Conservation (phyloP, 129 eudicot genomes). For the Centrapalus pauciflorus region DNA sequence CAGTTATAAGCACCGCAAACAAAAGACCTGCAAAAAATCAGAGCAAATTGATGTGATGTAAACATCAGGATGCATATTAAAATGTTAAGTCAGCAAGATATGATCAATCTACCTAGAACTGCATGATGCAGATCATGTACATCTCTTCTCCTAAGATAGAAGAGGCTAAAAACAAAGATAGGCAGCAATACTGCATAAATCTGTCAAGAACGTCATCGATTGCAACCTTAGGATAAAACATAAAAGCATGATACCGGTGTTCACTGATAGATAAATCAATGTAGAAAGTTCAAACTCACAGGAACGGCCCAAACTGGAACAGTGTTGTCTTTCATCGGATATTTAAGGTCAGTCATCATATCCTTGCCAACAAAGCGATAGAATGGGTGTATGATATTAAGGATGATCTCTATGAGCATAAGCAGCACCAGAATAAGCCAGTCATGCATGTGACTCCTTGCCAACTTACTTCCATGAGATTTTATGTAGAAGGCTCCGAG, state of each 20-base stretch:
- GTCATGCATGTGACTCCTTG: constrained; percentile 56
- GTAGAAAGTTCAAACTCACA: too few relatives aligned
- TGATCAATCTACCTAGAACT: constrained; percentile 44
- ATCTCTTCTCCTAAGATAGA: constrained; percentile 54
- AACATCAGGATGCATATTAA: background rate
- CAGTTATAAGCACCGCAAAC: constrained; percentile 69
- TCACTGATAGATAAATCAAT: too few relatives aligned
- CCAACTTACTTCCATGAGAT: constrained; percentile 65
- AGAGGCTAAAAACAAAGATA: constrained; percentile 46
- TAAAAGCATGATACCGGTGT: too few relatives aligned
- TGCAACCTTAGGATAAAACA: background rate
- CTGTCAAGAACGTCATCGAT: constrained; percentile 24
- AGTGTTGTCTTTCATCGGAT: constrained; percentile 77
- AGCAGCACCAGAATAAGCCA: constrained; percentile 75
- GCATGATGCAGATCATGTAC: constrained; percentile 88
- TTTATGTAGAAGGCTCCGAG: constrained; percentile 47
- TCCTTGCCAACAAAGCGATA: constrained; percentile 68
- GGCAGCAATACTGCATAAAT: constrained; percentile 77
- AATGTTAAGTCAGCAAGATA: background rate
- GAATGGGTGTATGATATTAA: constrained; percentile 59
- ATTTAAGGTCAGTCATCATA: constrained; percentile 79
- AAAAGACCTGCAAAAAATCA: constrained; percentile 52
- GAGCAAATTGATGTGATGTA: background rate
- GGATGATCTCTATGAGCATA: constrained; percentile 42
- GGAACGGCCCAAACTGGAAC: constrained; percentile 92